Evolutionary conservation across 768 basidiomycete genomes (phyloP).

Genomic region (Termitomyces sp.): DNA sequence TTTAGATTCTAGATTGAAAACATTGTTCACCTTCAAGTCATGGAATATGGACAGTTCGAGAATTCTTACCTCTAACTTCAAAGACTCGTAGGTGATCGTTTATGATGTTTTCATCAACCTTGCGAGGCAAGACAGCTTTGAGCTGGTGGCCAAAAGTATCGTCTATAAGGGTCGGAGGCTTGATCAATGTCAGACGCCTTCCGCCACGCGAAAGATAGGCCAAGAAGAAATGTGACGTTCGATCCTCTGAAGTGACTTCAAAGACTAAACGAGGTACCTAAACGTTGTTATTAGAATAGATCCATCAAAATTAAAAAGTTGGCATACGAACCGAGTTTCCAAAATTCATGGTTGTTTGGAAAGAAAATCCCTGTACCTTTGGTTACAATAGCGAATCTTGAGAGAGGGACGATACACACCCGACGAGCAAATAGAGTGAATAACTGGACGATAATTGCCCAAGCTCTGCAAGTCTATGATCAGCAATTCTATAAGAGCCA

Average conservation of each 20-base stretch:
- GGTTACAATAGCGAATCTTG: slow-evolving; percentile 2
- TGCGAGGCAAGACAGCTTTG: slow-evolving; percentile 28
- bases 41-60: neutral
- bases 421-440: slow-evolving; percentile 55
- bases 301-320: neutral
- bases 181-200: slow-evolving; percentile 43
- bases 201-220: slow-evolving; percentile 60
- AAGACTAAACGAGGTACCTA: slow-evolving; percentile 65
- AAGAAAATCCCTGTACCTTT: slow-evolving; percentile 58
- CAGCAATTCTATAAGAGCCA: neutral
- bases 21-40: neutral
- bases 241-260: slow-evolving; percentile 43
- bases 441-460: slow-evolving; percentile 52
- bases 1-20: slow-evolving; percentile 34
- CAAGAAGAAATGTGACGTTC: slow-evolving; percentile 52
- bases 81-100: slow-evolving; percentile 50
- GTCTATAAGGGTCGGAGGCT: slow-evolving; percentile 38
- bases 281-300: neutral
- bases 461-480: slow-evolving; percentile 35
- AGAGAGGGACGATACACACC: slow-evolving; percentile 30
- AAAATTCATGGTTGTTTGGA: slow-evolving; percentile 55
- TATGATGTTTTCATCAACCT: slow-evolving; percentile 33
- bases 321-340: slow-evolving; percentile 41
- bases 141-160: slow-evolving; percentile 33
- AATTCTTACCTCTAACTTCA: slow-evolving; percentile 37